phyloP scores from a whole-genome alignment of 257 asterid species.

The Solanum neorickii region DNA sequence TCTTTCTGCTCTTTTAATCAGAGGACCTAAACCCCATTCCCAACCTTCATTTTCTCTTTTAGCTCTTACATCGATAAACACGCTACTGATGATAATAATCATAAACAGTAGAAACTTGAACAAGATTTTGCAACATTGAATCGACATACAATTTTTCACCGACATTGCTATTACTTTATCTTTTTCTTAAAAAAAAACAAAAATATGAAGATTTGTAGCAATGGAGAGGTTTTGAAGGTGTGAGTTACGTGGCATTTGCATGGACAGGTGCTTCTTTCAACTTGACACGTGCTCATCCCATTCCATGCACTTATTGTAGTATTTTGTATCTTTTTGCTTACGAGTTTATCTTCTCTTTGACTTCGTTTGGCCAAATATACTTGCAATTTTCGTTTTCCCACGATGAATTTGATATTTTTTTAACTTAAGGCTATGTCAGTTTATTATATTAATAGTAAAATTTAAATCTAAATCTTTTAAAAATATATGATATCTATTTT shows the following conservation, averaged over 20 bases:
- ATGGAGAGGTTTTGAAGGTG: background rate
- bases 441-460: no score
- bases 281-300: background rate
- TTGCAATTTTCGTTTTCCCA: no score
- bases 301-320: background rate
- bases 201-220: background rate
- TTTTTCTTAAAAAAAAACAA: no score
- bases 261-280: slow-evolving; percentile 19
- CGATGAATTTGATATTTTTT: no score
- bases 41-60: background rate
- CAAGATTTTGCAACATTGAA: background rate
- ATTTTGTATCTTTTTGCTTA: background rate
- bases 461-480: no score
- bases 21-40: slow-evolving; percentile 5
- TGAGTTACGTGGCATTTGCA: slow-evolving; percentile 62
- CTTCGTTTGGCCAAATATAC: background rate
- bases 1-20: slow-evolving; percentile 38
- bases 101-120: background rate
- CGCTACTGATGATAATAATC: background rate
- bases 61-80: background rate
- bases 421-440: no score
- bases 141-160: background rate
- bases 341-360: background rate
- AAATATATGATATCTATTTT: no score
- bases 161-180: background rate